Evolutionary conservation across 2,329 filamentous ascomycete genomes (phyloP).

Genomic region (Xylariaceae sp.): DNA sequence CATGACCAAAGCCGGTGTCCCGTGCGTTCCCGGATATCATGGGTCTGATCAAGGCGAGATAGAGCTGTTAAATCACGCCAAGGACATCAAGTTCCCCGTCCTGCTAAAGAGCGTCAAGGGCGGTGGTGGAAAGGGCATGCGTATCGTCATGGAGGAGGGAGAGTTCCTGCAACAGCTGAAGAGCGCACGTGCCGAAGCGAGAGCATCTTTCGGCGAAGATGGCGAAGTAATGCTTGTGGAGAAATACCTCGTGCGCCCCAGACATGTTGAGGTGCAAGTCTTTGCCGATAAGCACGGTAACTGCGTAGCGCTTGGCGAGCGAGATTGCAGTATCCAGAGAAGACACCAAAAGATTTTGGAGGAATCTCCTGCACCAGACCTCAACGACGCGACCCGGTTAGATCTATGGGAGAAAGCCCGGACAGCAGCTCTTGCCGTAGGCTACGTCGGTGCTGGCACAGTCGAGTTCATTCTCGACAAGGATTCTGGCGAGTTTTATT

Average conservation of each 20-base stretch:
- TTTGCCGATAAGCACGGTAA: slow-evolving; percentile 79
- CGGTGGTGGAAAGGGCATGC: slow-evolving; percentile 81
- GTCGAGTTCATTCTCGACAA: slow-evolving; percentile 90
- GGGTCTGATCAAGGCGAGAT: slow-evolving; percentile 71
- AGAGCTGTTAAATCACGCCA: slow-evolving; percentile 63
- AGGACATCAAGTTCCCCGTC: slow-evolving; percentile 64
- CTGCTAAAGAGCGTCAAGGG: slow-evolving; percentile 77
- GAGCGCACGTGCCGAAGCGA: slow-evolving; percentile 71
- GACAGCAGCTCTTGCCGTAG: slow-evolving; percentile 67
- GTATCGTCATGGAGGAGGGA: slow-evolving; percentile 63
- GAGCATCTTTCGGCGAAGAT: slow-evolving; percentile 75
- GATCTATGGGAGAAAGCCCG: slow-evolving; percentile 64
- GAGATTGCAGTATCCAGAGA: slow-evolving; percentile 83
- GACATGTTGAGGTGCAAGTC: slow-evolving; percentile 87
- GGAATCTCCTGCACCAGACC: slow-evolving; percentile 74
- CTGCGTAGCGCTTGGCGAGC: slow-evolving; percentile 79
- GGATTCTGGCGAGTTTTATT: slow-evolving; percentile 74
- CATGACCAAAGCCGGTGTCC: slow-evolving; percentile 91
- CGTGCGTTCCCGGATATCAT: slow-evolving; percentile 95
- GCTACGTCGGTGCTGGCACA: slow-evolving; percentile 86
- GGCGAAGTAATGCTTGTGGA: slow-evolving; percentile 80
- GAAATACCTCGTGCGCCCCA: slow-evolving; percentile 71
- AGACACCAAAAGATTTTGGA: slow-evolving; percentile 89
- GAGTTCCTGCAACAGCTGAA: slow-evolving; percentile 69
- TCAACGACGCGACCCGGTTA: slow-evolving; percentile 54